Conservation (phyloP, 768 basidiomycete genomes). For the Termitomyces sp. region DNA sequence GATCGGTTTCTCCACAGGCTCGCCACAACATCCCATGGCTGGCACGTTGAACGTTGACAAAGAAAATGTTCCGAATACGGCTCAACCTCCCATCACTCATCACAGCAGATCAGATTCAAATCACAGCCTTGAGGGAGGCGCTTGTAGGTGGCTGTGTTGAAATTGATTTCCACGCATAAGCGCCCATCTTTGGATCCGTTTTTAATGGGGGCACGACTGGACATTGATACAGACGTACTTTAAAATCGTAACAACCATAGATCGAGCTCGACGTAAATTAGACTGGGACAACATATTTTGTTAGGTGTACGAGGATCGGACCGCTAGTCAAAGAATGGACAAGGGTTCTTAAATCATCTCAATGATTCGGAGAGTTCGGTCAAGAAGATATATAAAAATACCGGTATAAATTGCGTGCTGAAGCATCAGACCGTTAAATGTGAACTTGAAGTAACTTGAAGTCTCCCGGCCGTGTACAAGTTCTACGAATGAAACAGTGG, state of each 20-base stretch:
- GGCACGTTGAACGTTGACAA: slow-evolving; percentile 6
- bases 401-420: too few relatives aligned
- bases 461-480: not conserved
- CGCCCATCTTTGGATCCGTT: not conserved
- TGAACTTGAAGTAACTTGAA: too few relatives aligned
- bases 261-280: not conserved
- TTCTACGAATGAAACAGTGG: not conserved
- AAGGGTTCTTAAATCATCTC: too few relatives aligned
- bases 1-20: slow-evolving; percentile 27
- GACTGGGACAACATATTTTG: not conserved
- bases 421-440: too few relatives aligned
- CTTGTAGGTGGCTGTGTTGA: slow-evolving; percentile 27
- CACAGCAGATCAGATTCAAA: too few relatives aligned
- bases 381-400: not conserved
- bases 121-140: slow-evolving; percentile 9
- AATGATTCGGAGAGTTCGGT: not conserved
- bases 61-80: slow-evolving; percentile 1
- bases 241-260: not conserved
- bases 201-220: not conserved
- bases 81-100: not conserved
- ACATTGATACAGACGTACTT: not conserved
- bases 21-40: slow-evolving; percentile 73
- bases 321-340: not conserved
- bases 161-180: slow-evolving; percentile 5
- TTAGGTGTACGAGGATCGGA: not conserved